phyloP scores from a whole-genome alignment of 2,329 filamentous ascomycete genomes.

The Ophiosphaerella narmari region DNA sequence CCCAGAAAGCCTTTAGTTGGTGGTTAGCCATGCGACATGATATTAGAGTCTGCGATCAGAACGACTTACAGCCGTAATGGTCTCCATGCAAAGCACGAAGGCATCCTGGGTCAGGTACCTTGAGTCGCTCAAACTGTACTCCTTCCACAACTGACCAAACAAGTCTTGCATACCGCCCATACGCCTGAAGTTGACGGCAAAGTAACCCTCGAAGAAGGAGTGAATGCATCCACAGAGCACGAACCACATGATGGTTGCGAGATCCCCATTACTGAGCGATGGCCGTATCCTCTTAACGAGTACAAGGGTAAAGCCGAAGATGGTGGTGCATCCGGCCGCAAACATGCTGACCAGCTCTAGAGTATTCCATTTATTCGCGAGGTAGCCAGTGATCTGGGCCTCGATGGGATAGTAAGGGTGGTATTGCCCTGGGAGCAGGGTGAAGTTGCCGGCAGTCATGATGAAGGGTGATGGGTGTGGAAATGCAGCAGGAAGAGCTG shows the following conservation, averaged over 20 bases:
- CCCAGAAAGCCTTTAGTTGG: constrained; percentile 60
- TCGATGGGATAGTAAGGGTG: constrained; percentile 76
- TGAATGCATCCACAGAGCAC: constrained; percentile 75
- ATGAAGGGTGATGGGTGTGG: constrained; percentile 4
- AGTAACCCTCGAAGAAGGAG: constrained; percentile 85
- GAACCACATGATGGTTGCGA: constrained; percentile 73
- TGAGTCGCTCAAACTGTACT: constrained; percentile 86
- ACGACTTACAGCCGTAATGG: constrained; percentile 71
- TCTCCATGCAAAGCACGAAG: constrained; percentile 87
- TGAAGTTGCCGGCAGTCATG: constrained; percentile 17
- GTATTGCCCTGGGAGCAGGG: constrained; percentile 15
- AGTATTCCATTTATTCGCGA: constrained; percentile 67
- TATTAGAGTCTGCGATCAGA: background rate
- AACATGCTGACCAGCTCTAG: constrained; percentile 65
- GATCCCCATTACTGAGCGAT: constrained; percentile 58
- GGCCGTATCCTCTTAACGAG: constrained; percentile 60
- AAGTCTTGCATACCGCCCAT: constrained; percentile 72
- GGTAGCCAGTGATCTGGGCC: constrained; percentile 65
- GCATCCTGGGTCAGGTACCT: constrained; percentile 77
- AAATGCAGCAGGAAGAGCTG: background rate
- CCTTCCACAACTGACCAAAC: constrained; percentile 89
- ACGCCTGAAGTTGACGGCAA: constrained; percentile 68
- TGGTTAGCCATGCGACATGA: background rate
- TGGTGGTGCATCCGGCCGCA: constrained; percentile 57
- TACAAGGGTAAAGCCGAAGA: constrained; percentile 63